Evolutionary conservation across 257 asterid species (phyloP).

Genomic region (Capsicum baccatum): DNA sequence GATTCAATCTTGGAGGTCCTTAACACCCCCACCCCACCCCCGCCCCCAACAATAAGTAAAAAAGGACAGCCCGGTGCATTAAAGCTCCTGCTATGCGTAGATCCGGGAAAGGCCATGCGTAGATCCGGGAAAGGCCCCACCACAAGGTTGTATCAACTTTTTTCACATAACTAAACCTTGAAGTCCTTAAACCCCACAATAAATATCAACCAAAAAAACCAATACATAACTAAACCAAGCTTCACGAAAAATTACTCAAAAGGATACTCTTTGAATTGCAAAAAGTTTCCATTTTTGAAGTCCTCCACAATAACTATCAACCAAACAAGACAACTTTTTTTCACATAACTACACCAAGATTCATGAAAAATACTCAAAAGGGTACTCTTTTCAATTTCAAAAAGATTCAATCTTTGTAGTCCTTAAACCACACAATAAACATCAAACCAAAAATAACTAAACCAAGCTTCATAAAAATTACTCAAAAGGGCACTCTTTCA

Average conservation of each 20-base stretch:
- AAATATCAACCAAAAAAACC: background rate
- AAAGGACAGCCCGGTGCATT: no score
- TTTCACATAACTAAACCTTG: background rate
- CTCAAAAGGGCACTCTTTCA: background rate
- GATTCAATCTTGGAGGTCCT: background rate
- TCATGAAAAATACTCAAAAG: constrained; percentile 30
- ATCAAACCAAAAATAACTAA: background rate
- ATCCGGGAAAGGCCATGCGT: no score
- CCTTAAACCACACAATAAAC: background rate
- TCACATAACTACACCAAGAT: background rate
- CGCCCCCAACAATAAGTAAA: no score
- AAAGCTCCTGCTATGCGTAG: no score
- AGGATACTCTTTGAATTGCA: no score
- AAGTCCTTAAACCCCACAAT: background rate
- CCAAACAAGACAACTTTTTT: constrained; percentile 2
- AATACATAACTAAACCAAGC: no score
- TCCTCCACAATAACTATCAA: no score
- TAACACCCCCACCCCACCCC: no score
- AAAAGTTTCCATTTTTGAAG: no score
- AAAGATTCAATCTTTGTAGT: constrained; percentile 14
- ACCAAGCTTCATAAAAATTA: constrained; percentile 25
- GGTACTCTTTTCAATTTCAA: constrained; percentile 31
- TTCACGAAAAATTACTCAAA: no score
- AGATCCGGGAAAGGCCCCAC: no score
- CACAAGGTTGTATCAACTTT: background rate